A percentile compares a stretch with the other conserved stretches of the same genome.
Evolutionary conservation across 371 early-diverging fungal genomes (phyloP).

Genomic region (Entomophthora muscae): DNA sequence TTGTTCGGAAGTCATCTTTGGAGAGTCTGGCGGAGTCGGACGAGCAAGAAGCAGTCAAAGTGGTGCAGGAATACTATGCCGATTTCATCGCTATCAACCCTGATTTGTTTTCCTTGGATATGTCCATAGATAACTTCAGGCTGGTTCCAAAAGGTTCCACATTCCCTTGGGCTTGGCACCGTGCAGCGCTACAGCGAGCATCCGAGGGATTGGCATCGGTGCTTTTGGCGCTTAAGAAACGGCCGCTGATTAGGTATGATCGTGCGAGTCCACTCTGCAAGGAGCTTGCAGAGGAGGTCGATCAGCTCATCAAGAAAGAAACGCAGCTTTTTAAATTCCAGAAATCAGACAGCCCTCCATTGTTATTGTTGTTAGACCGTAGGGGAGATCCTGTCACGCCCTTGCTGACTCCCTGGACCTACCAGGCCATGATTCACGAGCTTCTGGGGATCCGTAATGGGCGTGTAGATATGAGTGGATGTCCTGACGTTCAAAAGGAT

Average conservation of each 20-base stretch:
- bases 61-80: constrained; percentile 76
- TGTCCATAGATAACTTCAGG: constrained; percentile 32
- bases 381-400: constrained; percentile 96
- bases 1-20: constrained; percentile 66
- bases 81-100: constrained; percentile 76
- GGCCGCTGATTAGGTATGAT: constrained; percentile 81
- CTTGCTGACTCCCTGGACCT: constrained; percentile 94
- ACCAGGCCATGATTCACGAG: constrained; percentile 98
- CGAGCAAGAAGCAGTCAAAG: constrained; percentile 80
- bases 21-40: constrained; percentile 91
- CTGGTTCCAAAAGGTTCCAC: too few relatives aligned
- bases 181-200: constrained; percentile 43
- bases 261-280: constrained; percentile 55
- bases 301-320: constrained; percentile 55
- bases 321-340: constrained; percentile 67
- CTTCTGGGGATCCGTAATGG: constrained; percentile 88
- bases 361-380: constrained; percentile 85
- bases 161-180: constrained; percentile 28
- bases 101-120: constrained; percentile 63
- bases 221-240: constrained; percentile 70
- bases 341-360: constrained; percentile 60
- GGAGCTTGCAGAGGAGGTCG: constrained; percentile 64
- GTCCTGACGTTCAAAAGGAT: constrained; percentile 67
- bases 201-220: constrained; percentile 63
- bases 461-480: constrained; percentile 68